These are phyloP conservation scores for Lepidium sativum DNA, from an alignment of 345 rosid species.

Conservation along the genomic window DNA sequence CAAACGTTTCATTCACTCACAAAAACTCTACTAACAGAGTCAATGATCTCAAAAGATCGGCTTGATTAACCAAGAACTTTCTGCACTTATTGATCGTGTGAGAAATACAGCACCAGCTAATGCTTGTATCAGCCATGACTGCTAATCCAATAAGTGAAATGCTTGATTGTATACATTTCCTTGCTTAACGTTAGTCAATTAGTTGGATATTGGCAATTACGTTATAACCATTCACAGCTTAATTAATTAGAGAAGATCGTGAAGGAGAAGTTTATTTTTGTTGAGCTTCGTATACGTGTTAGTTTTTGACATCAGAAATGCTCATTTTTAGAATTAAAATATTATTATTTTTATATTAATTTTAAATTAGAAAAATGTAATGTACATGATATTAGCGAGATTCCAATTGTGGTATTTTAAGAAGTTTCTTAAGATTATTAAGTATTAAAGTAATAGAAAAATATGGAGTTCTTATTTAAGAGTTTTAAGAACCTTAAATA, in stretches of 20 bases:
- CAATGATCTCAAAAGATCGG: conserved; percentile 51
- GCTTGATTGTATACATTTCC: background rate
- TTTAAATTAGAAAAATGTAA: too few relatives aligned
- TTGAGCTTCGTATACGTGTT: too few relatives aligned
- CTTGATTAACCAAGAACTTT: conserved; percentile 53
- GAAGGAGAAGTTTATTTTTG: too few relatives aligned
- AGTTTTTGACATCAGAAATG: too few relatives aligned
- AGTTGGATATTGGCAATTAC: background rate
- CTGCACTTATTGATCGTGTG: conserved; percentile 46
- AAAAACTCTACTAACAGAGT: conserved; percentile 56
- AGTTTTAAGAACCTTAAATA: too few relatives aligned
- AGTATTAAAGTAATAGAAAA: too few relatives aligned
- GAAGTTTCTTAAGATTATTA: too few relatives aligned
- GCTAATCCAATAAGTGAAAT: conserved; percentile 2
- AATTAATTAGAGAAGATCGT: background rate
- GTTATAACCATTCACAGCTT: background rate
- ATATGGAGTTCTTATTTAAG: too few relatives aligned
- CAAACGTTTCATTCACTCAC: conserved; percentile 63
- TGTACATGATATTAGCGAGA: too few relatives aligned
- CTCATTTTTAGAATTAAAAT: too few relatives aligned
- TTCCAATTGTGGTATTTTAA: too few relatives aligned
- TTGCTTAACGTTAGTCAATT: background rate
- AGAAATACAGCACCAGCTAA: conserved; percentile 37
- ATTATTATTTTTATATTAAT: too few relatives aligned
- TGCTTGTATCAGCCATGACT: conserved; percentile 31